Conservation (phyloP, 768 basidiomycete genomes). For the Calocera viscosa region DNA sequence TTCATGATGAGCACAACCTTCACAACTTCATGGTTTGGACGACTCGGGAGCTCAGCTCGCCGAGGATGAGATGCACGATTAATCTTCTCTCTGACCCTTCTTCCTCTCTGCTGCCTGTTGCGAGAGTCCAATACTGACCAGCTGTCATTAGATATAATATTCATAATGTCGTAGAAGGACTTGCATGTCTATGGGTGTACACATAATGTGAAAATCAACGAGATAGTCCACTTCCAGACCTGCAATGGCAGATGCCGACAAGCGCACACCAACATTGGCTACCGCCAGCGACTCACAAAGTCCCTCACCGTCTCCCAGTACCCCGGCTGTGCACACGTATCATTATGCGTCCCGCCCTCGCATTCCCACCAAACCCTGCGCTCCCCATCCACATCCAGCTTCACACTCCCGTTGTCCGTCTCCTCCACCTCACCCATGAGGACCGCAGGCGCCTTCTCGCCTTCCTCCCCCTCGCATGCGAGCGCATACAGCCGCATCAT, state of each 20-base stretch:
- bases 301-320: conserved; percentile 29
- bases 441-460: conserved; percentile 15
- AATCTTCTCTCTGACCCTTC: conserved; percentile 4
- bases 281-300: conserved; percentile 20
- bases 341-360: conserved; percentile 30
- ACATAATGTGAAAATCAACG: not conserved
- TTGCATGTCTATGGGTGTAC: too few relatives aligned
- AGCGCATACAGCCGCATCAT: conserved; percentile 63
- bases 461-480: conserved; percentile 23
- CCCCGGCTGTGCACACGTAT: conserved; percentile 29
- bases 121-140: too few relatives aligned
- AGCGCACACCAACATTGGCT: not conserved
- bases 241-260: not conserved
- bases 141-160: too few relatives aligned
- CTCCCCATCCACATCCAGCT: conserved; percentile 13
- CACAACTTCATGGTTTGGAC: conserved; percentile 8
- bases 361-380: conserved; percentile 26
- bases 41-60: conserved; percentile 2
- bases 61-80: not conserved
- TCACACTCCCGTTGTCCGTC: not conserved
- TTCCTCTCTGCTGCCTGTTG: not conserved
- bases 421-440: conserved; percentile 17
- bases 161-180: too few relatives aligned
- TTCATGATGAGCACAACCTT: conserved; percentile 1
- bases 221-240: not conserved